These are phyloP conservation scores for Fibroporia radiculosa DNA, from an alignment of 768 basidiomycete species.

Conservation along the genomic window DNA sequence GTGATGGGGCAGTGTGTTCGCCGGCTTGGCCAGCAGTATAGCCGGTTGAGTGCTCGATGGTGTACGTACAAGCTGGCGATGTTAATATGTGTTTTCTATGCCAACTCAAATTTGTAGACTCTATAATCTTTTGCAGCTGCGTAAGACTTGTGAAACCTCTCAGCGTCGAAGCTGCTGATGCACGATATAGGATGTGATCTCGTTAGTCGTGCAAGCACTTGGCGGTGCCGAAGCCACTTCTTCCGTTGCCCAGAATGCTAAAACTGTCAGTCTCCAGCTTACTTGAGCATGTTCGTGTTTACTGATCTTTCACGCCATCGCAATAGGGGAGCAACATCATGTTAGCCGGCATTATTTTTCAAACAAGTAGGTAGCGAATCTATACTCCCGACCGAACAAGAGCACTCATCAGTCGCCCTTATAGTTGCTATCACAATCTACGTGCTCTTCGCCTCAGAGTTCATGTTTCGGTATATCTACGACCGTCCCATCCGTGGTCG, in stretches of 20 bases:
- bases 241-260: constrained; percentile 8
- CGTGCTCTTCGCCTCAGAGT: constrained; percentile 36
- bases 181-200: constrained; percentile 26
- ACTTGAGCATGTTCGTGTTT: too few species aligned
- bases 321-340: constrained; percentile 23
- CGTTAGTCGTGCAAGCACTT: constrained; percentile 31
- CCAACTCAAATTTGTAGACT: constrained; percentile 13
- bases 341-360: constrained; percentile 22
- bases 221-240: constrained; percentile 28
- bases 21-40: constrained; percentile 39
- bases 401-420: neutral
- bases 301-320: too few species aligned
- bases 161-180: constrained; percentile 1
- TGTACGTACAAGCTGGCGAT: constrained; percentile 15
- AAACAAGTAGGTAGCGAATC: constrained; percentile 22
- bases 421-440: constrained; percentile 22
- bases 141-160: constrained; percentile 14
- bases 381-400: too few species aligned
- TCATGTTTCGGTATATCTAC: constrained; percentile 30
- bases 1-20: constrained; percentile 41
- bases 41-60: constrained; percentile 31
- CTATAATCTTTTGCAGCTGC: constrained; percentile 19
- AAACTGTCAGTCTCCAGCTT: constrained; percentile 4
- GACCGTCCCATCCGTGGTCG: constrained; percentile 28
- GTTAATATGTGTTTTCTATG: neutral